A percentile compares a stretch with the other conserved stretches of the same genome.
Conservation (phyloP, 2,329 filamentous ascomycete species). For the Xylariaceae sp. region DNA sequence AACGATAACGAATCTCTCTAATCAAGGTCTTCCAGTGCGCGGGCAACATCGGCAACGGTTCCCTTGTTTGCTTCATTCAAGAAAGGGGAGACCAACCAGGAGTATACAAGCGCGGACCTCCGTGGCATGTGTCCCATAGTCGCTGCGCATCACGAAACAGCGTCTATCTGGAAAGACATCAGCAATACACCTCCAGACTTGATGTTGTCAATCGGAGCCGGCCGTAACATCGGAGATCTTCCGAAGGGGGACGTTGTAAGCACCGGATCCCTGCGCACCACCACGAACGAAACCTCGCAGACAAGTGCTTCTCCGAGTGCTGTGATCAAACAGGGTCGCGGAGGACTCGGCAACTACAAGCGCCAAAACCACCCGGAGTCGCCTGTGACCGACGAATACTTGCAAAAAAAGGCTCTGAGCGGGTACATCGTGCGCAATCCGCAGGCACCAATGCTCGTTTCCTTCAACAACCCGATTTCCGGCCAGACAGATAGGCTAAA, state of each 20-base stretch:
- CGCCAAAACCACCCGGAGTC: slow-evolving; percentile 15
- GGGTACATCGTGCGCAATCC: slow-evolving; percentile 30
- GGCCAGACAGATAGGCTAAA: slow-evolving; percentile 25
- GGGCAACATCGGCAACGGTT: slow-evolving; percentile 28
- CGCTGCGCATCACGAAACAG: slow-evolving; percentile 26
- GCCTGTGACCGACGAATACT: neutral
- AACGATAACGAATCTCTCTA: neutral
- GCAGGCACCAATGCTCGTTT: slow-evolving; percentile 27
- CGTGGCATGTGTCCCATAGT: slow-evolving; percentile 25
- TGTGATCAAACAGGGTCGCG: slow-evolving; percentile 27
- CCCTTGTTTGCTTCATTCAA: slow-evolving; percentile 30
- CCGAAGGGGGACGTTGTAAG: slow-evolving; percentile 10
- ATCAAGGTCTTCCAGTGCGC: slow-evolving; percentile 19
- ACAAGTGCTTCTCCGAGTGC: slow-evolving; percentile 16
- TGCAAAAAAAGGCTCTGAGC: slow-evolving; percentile 12
- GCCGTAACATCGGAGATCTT: slow-evolving; percentile 27
- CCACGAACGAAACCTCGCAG: slow-evolving; percentile 20
- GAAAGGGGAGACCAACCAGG: slow-evolving; percentile 23
- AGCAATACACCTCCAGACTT: slow-evolving; percentile 24
- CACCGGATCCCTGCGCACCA: slow-evolving; percentile 15
- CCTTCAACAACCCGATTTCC: slow-evolving; percentile 27
- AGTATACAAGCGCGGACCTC: slow-evolving; percentile 24
- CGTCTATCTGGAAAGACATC: slow-evolving; percentile 27
- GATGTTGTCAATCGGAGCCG: slow-evolving; percentile 29
- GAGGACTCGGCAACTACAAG: slow-evolving; percentile 29